phyloP scores from a whole-genome alignment of 176 grass and related monocot species.

The Triticum turgidum region DNA sequence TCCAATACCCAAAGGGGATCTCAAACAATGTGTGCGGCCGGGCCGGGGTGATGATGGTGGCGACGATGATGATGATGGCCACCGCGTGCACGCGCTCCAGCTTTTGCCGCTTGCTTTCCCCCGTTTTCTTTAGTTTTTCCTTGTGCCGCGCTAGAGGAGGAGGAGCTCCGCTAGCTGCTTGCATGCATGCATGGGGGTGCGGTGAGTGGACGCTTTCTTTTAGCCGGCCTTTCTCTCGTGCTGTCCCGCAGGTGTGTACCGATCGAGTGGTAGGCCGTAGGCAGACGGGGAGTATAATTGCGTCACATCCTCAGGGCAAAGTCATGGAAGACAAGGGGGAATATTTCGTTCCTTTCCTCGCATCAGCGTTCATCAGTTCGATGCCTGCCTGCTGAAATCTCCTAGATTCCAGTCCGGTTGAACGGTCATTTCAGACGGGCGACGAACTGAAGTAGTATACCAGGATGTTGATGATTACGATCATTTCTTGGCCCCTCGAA shows the following conservation, averaged over 20 bases:
- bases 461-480: too few relatives aligned
- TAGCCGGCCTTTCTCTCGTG: slow-evolving; percentile 12
- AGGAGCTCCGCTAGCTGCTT: background rate
- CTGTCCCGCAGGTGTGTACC: slow-evolving; percentile 11
- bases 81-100: slow-evolving; percentile 41
- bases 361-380: background rate
- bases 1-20: slow-evolving; percentile 23
- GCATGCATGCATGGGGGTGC: background rate
- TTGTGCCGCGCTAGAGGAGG: background rate
- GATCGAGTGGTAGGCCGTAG: background rate
- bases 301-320: slow-evolving; percentile 2
- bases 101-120: slow-evolving; percentile 27
- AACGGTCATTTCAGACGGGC: slow-evolving; percentile 27
- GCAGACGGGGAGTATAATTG: background rate
- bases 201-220: background rate
- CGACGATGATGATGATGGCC: background rate
- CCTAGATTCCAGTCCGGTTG: slow-evolving; percentile 13
- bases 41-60: background rate
- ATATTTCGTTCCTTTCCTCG: background rate
- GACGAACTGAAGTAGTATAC: background rate
- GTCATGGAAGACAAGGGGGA: background rate
- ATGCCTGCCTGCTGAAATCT: slow-evolving; percentile 19
- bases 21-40: slow-evolving; percentile 1
- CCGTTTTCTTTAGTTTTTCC: slow-evolving; percentile 12
- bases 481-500: too few relatives aligned